Conservation (phyloP, 208 protist genomes). For the Novymonas esmeraldas region DNA sequence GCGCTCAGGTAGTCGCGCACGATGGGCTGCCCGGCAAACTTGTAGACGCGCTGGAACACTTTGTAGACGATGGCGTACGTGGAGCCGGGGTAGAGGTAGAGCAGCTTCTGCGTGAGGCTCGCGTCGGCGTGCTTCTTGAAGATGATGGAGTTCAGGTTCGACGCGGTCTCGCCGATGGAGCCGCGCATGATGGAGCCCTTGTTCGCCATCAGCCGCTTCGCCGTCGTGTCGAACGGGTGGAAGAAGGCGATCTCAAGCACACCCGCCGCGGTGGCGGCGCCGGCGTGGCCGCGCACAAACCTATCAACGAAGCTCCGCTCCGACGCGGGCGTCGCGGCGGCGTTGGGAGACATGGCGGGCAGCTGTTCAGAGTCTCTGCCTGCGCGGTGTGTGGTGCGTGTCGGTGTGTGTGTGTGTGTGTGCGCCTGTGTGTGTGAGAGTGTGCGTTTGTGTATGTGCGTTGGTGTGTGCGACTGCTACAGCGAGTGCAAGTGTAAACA, state of each 20-base stretch:
- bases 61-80: slow-evolving; percentile 91
- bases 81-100: slow-evolving; percentile 91
- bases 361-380: too few species aligned
- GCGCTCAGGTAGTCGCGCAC: slow-evolving; percentile 72
- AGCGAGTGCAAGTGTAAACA: too few species aligned
- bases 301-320: slow-evolving; percentile 46
- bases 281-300: slow-evolving; percentile 55
- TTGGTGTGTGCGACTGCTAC: too few species aligned
- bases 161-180: slow-evolving; percentile 41
- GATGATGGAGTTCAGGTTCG: slow-evolving; percentile 78
- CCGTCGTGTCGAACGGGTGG: slow-evolving; percentile 91
- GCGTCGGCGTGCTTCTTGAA: slow-evolving; percentile 78
- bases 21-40: slow-evolving; percentile 91
- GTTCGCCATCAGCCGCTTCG: slow-evolving; percentile 90
- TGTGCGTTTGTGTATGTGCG: too few species aligned
- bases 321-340: slow-evolving; percentile 13
- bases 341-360: slow-evolving; percentile 22
- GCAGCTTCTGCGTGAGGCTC: slow-evolving; percentile 55
- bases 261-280: slow-evolving; percentile 71
- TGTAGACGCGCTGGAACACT: slow-evolving; percentile 92
- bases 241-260: slow-evolving; percentile 88
- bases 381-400: too few species aligned
- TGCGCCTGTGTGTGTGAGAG: too few species aligned
- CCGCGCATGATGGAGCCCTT: slow-evolving; percentile 51
- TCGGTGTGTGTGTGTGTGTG: too few species aligned